Base-by-base conservation (phyloP, 2,329 filamentous ascomycete species). In the Cladophialophora carrionii region DNA sequence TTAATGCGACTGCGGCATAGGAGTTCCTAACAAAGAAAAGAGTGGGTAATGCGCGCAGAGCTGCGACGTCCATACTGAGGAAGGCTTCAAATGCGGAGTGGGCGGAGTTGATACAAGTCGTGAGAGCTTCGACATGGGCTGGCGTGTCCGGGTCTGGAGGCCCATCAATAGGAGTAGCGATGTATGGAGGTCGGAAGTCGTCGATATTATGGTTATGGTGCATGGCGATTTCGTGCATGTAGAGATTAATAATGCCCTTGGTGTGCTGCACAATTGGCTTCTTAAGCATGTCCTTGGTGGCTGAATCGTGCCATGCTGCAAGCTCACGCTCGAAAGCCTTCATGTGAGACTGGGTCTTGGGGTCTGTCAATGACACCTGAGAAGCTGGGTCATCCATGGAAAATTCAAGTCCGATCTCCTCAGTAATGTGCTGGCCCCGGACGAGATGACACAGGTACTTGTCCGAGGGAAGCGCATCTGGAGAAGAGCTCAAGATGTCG, bases 191-290 rank as follows among this genome's bases (percentile, higher is more conserved):
- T 71, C 73, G 74, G 71, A 84, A 83, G 29, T 87, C 83, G 7
- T 86, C 82, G 2, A 82, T 80, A 22, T 79, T 81, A 67, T 85
- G 83, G 59, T 90, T 87, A 8, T 85, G 81, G 68, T 91, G 87
- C 68, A 93, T 84, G 2, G 85, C 87, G 61, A 90, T 85, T 75
- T 93, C 90, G 74, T 93, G 88, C 79, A 92, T 87, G 73, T 90
- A 92, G 2, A 93, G 79, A 67, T 83, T 88, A 41, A 91, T 74
- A 1, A 89, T 83, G 68, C 88, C 81, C 69, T 90, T 87, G 66
- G 85, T 84, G 69, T 92, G 83, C 20, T 80, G 78, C 53, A 92
- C 79, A 0, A 85, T 82, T n/a, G 85, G 88, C 88, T 73, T 63
- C 59, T 69, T 64, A 57, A 66, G 82, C 37, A 84, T 72, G 6